Conservation (phyloP, 306 rosid genomes). For the Vigna mungo region DNA sequence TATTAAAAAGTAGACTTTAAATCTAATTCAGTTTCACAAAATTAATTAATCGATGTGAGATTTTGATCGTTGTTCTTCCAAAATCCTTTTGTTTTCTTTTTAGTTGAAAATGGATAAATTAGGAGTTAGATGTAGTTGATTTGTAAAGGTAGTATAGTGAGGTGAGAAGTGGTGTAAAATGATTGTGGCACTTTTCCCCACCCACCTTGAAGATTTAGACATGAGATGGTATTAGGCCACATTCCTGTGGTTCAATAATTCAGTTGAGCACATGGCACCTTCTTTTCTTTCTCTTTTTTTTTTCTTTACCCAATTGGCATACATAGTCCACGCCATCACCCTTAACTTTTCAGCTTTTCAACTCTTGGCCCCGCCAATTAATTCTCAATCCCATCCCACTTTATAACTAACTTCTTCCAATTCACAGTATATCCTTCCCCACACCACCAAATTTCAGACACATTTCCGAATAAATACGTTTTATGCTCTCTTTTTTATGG, state of each 20-base stretch:
- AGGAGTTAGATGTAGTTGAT: constrained; percentile 46
- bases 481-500: not conserved
- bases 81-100: not conserved
- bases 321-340: constrained; percentile 47
- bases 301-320: constrained; percentile 41
- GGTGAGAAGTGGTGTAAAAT: constrained; percentile 50
- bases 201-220: constrained; percentile 63
- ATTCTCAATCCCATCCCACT: constrained; percentile 51
- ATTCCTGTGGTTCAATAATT: constrained; percentile 62
- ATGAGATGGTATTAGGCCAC: constrained; percentile 38
- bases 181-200: constrained; percentile 37
- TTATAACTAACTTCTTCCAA: constrained; percentile 54
- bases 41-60: too few relatives aligned
- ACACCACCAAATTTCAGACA: constrained; percentile 12
- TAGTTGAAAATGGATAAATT: constrained; percentile 6
- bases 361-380: constrained; percentile 52
- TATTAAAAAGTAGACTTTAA: too few relatives aligned
- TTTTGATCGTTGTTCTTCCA: too few relatives aligned
- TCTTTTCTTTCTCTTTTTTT: not conserved
- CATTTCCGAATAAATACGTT: not conserved
- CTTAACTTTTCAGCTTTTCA: constrained; percentile 51
- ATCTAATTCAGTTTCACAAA: too few relatives aligned
- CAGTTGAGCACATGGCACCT: constrained; percentile 68
- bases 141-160: constrained; percentile 40
- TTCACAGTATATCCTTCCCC: not conserved